These are phyloP conservation scores for Agapanthus africanus DNA, from an alignment of 106 monocot genomes.

Conservation along the genomic window DNA sequence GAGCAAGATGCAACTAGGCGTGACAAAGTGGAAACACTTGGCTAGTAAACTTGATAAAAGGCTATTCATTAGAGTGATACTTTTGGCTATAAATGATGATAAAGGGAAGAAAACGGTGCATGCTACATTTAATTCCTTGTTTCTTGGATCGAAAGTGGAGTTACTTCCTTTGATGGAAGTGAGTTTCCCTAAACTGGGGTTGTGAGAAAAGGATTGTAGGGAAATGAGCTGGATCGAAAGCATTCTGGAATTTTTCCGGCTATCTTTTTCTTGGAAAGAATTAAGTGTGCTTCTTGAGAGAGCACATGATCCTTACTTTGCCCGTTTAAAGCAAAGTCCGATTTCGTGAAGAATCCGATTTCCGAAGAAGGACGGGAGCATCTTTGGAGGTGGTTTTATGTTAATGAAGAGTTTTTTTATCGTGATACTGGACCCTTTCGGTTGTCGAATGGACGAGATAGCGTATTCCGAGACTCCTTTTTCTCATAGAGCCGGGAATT, in stretches of 20 bases:
- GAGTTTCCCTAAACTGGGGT: constrained; percentile 16
- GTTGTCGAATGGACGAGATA: constrained; percentile 19
- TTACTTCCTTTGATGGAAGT: background rate
- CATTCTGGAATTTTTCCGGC: background rate
- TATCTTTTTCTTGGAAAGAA: background rate
- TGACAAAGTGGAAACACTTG: constrained; percentile 14
- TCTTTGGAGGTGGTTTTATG: constrained; percentile 1
- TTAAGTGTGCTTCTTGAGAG: constrained; percentile 4
- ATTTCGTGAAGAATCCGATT: constrained; percentile 12
- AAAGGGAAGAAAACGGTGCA: background rate
- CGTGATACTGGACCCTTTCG: constrained; percentile 15
- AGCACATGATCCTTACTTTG: background rate
- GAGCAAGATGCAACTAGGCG: constrained; percentile 3
- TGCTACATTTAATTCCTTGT: background rate
- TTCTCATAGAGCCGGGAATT: constrained; percentile 23
- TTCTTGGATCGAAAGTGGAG: constrained; percentile 4
- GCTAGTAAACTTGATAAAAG: constrained; percentile 3
- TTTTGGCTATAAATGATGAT: background rate
- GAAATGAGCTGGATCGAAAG: constrained; percentile 20
- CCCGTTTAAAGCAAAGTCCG: constrained; percentile 17
- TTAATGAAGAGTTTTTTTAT: background rate
- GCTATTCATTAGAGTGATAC: constrained; percentile 4
- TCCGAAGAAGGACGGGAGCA: background rate
- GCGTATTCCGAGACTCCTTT: constrained; percentile 10
- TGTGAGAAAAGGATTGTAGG: constrained; percentile 7